Conservation (phyloP, 2,329 filamentous ascomycete species). For the Penicillium janthinellum region DNA sequence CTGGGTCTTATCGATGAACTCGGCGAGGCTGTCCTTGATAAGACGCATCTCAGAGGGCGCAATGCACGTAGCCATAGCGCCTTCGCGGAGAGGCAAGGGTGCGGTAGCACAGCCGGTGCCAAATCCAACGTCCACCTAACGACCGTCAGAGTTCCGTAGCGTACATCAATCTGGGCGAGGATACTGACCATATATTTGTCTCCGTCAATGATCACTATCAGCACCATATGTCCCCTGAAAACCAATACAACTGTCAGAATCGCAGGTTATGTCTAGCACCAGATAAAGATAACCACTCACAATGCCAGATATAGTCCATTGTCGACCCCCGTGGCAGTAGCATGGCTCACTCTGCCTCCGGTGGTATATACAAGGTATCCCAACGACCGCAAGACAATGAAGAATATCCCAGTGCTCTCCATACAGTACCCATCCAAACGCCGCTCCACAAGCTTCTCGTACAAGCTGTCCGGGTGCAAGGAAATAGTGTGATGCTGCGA, state of each 20-base stretch:
- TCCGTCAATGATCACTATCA: conserved; percentile 59
- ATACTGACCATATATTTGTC: conserved; percentile 45
- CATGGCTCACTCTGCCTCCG: conserved; percentile 53
- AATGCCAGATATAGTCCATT: conserved; percentile 51
- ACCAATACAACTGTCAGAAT: not conserved
- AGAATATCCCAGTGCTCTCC: conserved; percentile 60
- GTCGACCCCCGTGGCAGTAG: conserved; percentile 37
- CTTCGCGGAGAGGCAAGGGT: conserved; percentile 58
- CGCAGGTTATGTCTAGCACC: not conserved
- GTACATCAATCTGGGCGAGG: not conserved
- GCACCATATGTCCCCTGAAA: conserved; percentile 58
- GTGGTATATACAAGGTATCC: conserved; percentile 58
- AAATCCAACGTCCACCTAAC: conserved; percentile 63
- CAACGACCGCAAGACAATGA: conserved; percentile 53
- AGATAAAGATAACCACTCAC: conserved; percentile 32
- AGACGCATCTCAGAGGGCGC: conserved; percentile 61
- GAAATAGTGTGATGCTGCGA: conserved; percentile 52
- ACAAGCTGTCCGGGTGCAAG: conserved; percentile 54
- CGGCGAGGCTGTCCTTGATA: conserved; percentile 51
- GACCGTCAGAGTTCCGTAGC: not conserved
- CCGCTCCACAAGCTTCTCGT: conserved; percentile 55
- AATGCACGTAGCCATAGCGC: conserved; percentile 45
- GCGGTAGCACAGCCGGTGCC: conserved; percentile 62
- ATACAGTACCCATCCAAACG: conserved; percentile 62
- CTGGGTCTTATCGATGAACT: conserved; percentile 46